Conservation (phyloP, 192 early-diverging fungal species). For the Podila epicladia region DNA sequence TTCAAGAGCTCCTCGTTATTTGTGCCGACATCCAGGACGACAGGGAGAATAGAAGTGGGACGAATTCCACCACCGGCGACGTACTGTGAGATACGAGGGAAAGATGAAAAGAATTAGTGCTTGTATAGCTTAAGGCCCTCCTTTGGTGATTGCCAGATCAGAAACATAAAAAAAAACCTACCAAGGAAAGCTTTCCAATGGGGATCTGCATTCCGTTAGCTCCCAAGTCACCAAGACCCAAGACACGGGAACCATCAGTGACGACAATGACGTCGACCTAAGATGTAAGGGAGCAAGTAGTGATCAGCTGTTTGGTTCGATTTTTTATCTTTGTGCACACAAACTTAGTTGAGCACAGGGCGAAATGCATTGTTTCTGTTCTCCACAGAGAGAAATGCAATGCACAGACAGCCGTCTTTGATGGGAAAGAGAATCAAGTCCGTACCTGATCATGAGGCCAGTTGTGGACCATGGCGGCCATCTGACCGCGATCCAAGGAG, state of each 20-base stretch:
- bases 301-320: too few relatives aligned
- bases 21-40: constrained; percentile 92
- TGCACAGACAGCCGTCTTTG: too few relatives aligned
- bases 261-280: constrained; percentile 73
- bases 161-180: constrained; percentile 7
- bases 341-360: background rate
- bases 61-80: constrained; percentile 89
- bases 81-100: constrained; percentile 68
- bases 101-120: background rate
- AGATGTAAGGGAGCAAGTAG: constrained; percentile 1
- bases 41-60: constrained; percentile 87
- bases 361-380: background rate
- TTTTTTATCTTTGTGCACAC: too few relatives aligned
- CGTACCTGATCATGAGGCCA: constrained; percentile 66
- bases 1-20: constrained; percentile 82
- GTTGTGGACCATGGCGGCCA: constrained; percentile 66
- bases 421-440: background rate
- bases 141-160: background rate
- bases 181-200: constrained; percentile 84
- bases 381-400: background rate
- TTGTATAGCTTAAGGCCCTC: background rate
- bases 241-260: constrained; percentile 94
- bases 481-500: constrained; percentile 58
- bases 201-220: constrained; percentile 97
- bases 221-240: constrained; percentile 95